Conservation (phyloP, 805 yeast species). For the Schizosaccharomyces japonicus region DNA sequence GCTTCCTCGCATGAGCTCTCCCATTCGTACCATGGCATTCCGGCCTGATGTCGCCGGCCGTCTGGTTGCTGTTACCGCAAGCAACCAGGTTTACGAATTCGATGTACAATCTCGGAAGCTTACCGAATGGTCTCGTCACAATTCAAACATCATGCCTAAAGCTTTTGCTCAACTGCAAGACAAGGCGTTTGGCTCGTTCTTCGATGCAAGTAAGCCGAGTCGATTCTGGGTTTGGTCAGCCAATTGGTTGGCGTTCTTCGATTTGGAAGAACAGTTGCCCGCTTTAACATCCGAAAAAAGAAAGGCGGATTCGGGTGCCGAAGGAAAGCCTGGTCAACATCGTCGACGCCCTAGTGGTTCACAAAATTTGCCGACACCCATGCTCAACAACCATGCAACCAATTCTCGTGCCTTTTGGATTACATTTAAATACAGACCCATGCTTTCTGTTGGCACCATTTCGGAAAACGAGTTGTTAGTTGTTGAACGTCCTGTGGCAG, state of each 20-base stretch:
- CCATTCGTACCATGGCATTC: constrained; percentile 40
- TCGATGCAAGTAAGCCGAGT: constrained; percentile 19
- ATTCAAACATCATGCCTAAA: constrained; percentile 51
- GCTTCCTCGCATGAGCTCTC: constrained; percentile 34
- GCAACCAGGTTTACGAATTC: constrained; percentile 54
- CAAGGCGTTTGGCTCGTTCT: constrained; percentile 50
- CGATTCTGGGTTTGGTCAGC: constrained; percentile 74
- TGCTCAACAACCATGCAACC: neutral
- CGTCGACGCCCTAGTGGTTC: constrained; percentile 13
- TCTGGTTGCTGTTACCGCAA: constrained; percentile 34
- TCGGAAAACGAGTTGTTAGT: constrained; percentile 37
- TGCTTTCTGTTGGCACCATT: constrained; percentile 36
- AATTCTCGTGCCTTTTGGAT: constrained; percentile 36
- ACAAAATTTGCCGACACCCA: neutral
- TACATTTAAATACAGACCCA: constrained; percentile 50
- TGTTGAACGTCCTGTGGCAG: constrained; percentile 49
- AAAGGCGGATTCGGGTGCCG: constrained; percentile 25
- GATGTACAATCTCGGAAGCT: constrained; percentile 18
- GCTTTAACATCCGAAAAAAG: constrained; percentile 17
- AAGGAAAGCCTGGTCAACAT: constrained; percentile 20
- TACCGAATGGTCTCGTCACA: constrained; percentile 59
- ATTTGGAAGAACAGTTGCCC: constrained; percentile 35
- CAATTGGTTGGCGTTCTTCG: constrained; percentile 56
- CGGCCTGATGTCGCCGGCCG: constrained; percentile 22
- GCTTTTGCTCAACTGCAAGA: constrained; percentile 34